Conservation (phyloP, 257 asterid genomes). For the Plantago elongata region DNA sequence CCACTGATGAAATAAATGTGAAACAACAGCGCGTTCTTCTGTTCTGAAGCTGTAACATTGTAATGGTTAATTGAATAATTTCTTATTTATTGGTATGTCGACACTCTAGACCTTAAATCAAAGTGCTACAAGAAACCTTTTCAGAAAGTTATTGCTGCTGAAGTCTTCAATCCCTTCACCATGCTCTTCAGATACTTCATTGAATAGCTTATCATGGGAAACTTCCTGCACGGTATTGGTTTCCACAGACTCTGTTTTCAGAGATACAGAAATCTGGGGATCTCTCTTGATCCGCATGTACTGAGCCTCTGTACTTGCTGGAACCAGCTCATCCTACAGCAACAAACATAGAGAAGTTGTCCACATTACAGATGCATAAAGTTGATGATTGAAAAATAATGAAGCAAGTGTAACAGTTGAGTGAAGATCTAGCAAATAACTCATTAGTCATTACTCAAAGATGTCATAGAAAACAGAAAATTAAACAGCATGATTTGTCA, state of each 20-base stretch:
- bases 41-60: conserved; percentile 48
- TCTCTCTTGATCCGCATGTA: conserved; percentile 32
- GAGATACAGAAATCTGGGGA: conserved; percentile 24
- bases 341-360: conserved; percentile 8
- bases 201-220: conserved; percentile 21
- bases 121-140: conserved; percentile 52
- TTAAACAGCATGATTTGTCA: no score
- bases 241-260: conserved; percentile 30
- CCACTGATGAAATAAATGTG: conserved; percentile 92
- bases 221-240: conserved; percentile 27
- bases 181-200: conserved; percentile 41
- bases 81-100: not conserved
- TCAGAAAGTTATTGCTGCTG: conserved; percentile 49
- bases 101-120: conserved; percentile 7
- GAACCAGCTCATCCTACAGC: conserved; percentile 47
- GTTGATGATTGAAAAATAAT: no score
- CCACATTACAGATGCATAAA: conserved; percentile 7
- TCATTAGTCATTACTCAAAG: no score
- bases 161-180: conserved; percentile 40
- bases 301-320: conserved; percentile 31
- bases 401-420: no score
- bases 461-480: no score
- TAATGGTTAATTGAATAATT: conserved; percentile 14
- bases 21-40: conserved; percentile 70
- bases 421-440: no score